These are phyloP conservation scores for Lichtheimia ornata DNA, from an alignment of 371 early-diverging fungal species.

Conservation along the genomic window DNA sequence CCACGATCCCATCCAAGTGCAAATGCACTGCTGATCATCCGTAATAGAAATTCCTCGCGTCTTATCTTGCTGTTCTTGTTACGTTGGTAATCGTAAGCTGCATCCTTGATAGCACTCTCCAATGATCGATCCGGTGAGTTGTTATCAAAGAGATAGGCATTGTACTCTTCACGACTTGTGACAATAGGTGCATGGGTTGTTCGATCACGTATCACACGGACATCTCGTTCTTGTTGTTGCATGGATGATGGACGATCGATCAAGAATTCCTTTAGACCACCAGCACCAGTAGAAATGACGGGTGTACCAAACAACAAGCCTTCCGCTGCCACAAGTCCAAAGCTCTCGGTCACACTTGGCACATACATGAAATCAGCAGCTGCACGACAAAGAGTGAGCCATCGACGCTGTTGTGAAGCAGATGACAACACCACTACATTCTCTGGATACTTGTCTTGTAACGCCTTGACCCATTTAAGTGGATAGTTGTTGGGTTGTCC, in stretches of 20 bases:
- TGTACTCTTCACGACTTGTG: conserved; percentile 13
- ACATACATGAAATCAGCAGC: conserved; percentile 68
- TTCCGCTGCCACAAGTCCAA: conserved; percentile 57
- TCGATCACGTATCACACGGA: conserved; percentile 10
- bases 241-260: conserved; percentile 45
- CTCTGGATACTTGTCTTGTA: conserved; percentile 46
- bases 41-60: conserved; percentile 43
- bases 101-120: conserved; percentile 41
- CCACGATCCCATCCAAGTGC: conserved; percentile 52
- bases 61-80: conserved; percentile 23
- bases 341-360: conserved; percentile 53
- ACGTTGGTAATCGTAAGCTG: conserved; percentile 31
- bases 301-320: conserved; percentile 64
- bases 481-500: conserved; percentile 59
- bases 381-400: conserved; percentile 54
- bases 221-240: not conserved
- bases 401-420: conserved; percentile 50
- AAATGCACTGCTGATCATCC: conserved; percentile 47
- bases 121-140: conserved; percentile 11
- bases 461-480: conserved; percentile 36
- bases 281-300: conserved; percentile 59
- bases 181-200: conserved; percentile 22
- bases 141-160: conserved; percentile 23
- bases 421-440: conserved; percentile 51
- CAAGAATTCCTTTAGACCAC: conserved; percentile 57